Evolutionary conservation across 768 basidiomycete genomes (phyloP), one percentile per base, ranked within the genome.

Genomic region (Naganishia antarctica): DNA sequence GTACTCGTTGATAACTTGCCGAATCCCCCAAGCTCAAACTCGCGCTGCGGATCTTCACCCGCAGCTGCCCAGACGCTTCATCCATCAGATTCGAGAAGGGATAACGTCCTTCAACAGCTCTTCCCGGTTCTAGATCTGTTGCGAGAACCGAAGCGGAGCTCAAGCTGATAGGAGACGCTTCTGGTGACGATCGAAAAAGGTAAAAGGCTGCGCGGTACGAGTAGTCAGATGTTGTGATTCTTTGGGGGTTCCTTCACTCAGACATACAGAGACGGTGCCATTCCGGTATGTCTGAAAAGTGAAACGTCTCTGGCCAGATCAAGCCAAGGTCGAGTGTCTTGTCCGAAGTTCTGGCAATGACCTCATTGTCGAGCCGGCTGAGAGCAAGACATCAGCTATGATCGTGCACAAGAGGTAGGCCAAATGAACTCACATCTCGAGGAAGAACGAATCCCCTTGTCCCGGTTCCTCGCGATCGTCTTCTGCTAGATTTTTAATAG

Each of bases 401-500:
- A 15, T 12, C 12, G n/a, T n/a, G n/a, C 44, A 21, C 43, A 28
- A 46, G n/a, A 25, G 28, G 23, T 15, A 16, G 31, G 18, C 1
- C 1, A 25, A 32, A 15, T 18, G 18, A 15, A 46, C 63, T 64
- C 40, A 64, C 63, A 64, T 57, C 41, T 44, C 29, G 28, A 50
- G 51, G 31, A 43, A 64, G n/a, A 57, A 58, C 44, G 50, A 29
- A 34, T 64, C 63, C 13, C 34, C 21, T 26, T 64, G 34, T 16
- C 40, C 47, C 9, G 29, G 47, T 25, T 15, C 47, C 3, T 50
- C 48, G 6, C 50, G 50, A 34, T 63, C 61, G 4, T 63, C 61
- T 16, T 63, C 61, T 26, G 49, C 41, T 4, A 63, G 61, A 13
- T 48, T 49, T 48, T 63, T 63, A 15, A 63, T 37, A 28, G 61